These are phyloP conservation scores for Tilletia indica DNA, from an alignment of 1,284 basidiomycete genomes.

Conservation along the genomic window DNA sequence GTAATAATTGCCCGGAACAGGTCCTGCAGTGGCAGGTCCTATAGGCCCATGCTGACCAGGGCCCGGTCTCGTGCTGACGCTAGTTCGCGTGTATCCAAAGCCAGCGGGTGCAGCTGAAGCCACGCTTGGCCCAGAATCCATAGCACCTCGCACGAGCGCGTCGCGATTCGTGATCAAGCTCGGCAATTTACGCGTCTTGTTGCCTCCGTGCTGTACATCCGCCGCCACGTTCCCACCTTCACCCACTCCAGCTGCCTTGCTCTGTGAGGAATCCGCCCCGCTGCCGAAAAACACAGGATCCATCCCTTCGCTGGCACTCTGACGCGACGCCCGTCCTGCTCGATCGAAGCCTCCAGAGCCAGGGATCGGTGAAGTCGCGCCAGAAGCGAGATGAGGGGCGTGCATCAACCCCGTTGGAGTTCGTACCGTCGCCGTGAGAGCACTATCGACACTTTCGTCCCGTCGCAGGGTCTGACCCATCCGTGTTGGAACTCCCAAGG, in stretches of 20 bases:
- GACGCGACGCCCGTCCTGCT: not conserved
- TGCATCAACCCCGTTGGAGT: constrained; percentile 4
- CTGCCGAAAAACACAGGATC: not conserved
- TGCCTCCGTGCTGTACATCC: not conserved
- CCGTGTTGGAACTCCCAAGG: not conserved
- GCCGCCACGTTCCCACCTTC: not conserved
- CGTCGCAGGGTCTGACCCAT: no score
- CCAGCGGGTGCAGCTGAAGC: constrained; percentile 8
- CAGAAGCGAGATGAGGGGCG: constrained; percentile 8
- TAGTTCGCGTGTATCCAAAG: not conserved
- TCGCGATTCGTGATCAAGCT: constrained; percentile 45
- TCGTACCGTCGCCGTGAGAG: not conserved
- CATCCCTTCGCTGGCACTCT: not conserved
- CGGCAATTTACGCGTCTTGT: constrained; percentile 32
- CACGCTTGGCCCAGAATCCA: not conserved
- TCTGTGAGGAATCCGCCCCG: not conserved
- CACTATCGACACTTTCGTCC: not conserved
- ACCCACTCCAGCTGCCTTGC: no score
- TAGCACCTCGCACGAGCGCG: constrained; percentile 31
- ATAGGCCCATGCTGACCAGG: not conserved
- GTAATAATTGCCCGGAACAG: not conserved
- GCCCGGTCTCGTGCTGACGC: not conserved
- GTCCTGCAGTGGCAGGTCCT: constrained; percentile 10
- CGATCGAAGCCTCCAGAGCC: not conserved
- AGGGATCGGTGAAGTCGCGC: not conserved